Conservation (phyloP, 2,329 filamentous ascomycete species). For the Ophiostoma quercus region DNA sequence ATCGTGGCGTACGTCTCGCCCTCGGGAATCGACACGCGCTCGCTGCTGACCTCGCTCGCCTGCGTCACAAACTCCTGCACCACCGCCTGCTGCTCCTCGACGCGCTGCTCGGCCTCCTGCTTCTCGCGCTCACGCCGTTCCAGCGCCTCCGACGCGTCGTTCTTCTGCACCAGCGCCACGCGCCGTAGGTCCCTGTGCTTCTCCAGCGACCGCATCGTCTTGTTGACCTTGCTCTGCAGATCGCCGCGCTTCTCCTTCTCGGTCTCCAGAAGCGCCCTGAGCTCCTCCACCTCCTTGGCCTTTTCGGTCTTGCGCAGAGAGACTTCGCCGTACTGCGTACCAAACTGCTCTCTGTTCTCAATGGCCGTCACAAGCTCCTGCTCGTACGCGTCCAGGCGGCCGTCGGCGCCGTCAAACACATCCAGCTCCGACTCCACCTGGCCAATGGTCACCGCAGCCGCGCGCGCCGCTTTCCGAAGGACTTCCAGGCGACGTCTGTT, state of each 20-base stretch:
- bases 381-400: constrained; percentile 55
- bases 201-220: constrained; percentile 4
- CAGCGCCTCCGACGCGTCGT: constrained; percentile 42
- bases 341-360: constrained; percentile 43
- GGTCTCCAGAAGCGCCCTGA: constrained; percentile 32
- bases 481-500: constrained; percentile 41
- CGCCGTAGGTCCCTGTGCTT: constrained; percentile 41
- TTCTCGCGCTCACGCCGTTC: constrained; percentile 39
- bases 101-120: constrained; percentile 39
- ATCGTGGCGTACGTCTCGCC: constrained; percentile 58
- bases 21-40: constrained; percentile 57
- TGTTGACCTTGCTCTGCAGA: constrained; percentile 25
- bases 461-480: constrained; percentile 53
- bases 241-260: constrained; percentile 3
- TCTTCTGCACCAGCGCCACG: constrained; percentile 56
- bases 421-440: constrained; percentile 56
- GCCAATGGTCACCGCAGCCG: constrained; percentile 55
- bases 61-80: constrained; percentile 52
- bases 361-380: constrained; percentile 51
- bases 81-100: constrained; percentile 42
- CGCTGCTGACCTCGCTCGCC: constrained; percentile 49
- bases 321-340: constrained; percentile 52
- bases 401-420: constrained; percentile 62
- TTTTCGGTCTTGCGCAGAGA: constrained; percentile 46
- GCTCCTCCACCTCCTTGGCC: constrained; percentile 40